Evolutionary conservation across 2,329 filamentous ascomycete species (phyloP).

Genomic region (Microdochium trichocladiopsis): DNA sequence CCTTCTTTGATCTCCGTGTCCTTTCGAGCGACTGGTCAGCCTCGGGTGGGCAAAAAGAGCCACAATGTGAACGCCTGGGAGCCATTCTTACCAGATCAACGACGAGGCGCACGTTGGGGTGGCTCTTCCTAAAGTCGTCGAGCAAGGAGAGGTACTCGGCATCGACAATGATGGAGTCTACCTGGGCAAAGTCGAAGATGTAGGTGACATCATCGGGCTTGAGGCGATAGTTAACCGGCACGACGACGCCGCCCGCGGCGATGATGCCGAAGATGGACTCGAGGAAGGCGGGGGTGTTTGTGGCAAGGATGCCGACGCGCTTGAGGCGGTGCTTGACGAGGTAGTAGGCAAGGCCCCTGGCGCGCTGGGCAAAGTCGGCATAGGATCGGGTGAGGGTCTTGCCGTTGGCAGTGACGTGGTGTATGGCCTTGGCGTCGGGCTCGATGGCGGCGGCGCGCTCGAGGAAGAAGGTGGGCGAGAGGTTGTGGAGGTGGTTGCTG

Average conservation of each 20-base stretch:
- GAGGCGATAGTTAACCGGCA: slow-evolving; percentile 57
- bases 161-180: slow-evolving; percentile 82
- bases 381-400: slow-evolving; percentile 71
- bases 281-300: slow-evolving; percentile 92
- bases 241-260: slow-evolving; percentile 71
- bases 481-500: slow-evolving; percentile 61
- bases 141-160: slow-evolving; percentile 69
- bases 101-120: slow-evolving; percentile 62
- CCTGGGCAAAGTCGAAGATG: slow-evolving; percentile 82
- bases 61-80: too few species aligned
- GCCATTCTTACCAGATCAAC: slow-evolving; percentile 56
- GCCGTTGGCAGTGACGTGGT: slow-evolving; percentile 76
- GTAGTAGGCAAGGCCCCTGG: slow-evolving; percentile 82
- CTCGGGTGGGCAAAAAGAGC: too few species aligned
- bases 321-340: slow-evolving; percentile 66
- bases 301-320: slow-evolving; percentile 76
- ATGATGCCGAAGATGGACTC: slow-evolving; percentile 85
- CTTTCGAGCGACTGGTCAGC: slow-evolving; percentile 24
- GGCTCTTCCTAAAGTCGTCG: slow-evolving; percentile 52
- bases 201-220: slow-evolving; percentile 84
- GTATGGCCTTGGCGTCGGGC: slow-evolving; percentile 76
- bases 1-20: slow-evolving; percentile 76
- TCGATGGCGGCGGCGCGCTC: slow-evolving; percentile 83
- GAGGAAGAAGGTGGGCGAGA: slow-evolving; percentile 83
- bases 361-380: slow-evolving; percentile 74